Percentiles rank a stretch among this genome's conserved stretches.
These are phyloP conservation scores for Sporothrix inflata DNA, from an alignment of 2,329 filamentous ascomycete species.

Conservation along the genomic window DNA sequence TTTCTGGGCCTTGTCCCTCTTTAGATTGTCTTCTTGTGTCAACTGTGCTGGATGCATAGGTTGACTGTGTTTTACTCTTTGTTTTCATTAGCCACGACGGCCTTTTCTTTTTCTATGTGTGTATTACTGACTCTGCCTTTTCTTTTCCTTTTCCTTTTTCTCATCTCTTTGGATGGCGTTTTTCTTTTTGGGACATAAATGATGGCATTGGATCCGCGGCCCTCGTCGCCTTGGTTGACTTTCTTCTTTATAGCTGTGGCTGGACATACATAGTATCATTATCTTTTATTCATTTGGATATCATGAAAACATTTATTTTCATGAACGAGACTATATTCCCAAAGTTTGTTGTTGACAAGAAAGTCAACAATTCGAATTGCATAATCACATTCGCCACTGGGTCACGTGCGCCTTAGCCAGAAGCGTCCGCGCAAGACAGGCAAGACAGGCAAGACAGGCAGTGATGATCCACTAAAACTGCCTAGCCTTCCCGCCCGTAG, in stretches of 20 bases:
- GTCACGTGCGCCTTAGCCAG: constrained; percentile 20
- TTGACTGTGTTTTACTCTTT: background rate
- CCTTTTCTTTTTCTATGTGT: background rate
- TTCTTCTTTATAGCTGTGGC: background rate
- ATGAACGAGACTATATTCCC: too few relatives aligned
- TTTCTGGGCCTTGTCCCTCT: background rate
- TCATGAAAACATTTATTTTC: too few relatives aligned
- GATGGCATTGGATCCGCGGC: constrained; percentile 12
- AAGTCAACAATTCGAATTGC: background rate
- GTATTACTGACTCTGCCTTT: constrained; percentile 12
- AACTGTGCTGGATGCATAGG: constrained; percentile 3
- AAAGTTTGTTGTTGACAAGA: background rate
- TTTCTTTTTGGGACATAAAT: background rate
- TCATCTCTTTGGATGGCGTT: constrained; percentile 15
- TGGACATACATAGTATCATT: constrained; percentile 18
- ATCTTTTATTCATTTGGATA: background rate
- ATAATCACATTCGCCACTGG: background rate
- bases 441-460: too few relatives aligned
- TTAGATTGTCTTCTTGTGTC: constrained; percentile 12
- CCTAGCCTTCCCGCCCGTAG: background rate
- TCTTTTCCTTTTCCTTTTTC: constrained; percentile 3
- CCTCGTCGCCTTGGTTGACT: background rate
- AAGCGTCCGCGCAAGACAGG: background rate
- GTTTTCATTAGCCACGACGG: background rate
- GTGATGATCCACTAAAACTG: background rate